Evolutionary conservation across 139 green algal genomes (phyloP).

Genomic region (Chlamydomonas urium): DNA sequence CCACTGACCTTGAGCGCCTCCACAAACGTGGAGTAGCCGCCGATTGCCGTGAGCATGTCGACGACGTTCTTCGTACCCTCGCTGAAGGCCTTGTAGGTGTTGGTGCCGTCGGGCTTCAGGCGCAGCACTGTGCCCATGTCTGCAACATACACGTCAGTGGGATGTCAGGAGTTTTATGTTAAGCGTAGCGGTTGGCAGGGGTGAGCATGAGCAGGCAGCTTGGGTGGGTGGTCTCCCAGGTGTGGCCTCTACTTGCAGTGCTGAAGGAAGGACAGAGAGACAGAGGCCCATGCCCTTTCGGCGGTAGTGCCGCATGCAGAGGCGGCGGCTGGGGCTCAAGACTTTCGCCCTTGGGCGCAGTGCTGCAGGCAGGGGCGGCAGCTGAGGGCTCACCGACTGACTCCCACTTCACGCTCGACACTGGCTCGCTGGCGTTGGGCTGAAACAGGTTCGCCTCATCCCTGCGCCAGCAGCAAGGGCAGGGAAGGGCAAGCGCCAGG

Average conservation of each 20-base stretch:
- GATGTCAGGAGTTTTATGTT: too few species aligned
- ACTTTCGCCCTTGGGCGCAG: too few species aligned
- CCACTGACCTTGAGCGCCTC: conserved; percentile 43
- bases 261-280: too few species aligned
- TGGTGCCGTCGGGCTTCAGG: conserved; percentile 20
- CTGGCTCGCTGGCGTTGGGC: conserved; percentile 10
- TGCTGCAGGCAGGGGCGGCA: too few species aligned
- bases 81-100: conserved; percentile 23
- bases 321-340: too few species aligned
- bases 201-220: neutral
- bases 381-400: too few species aligned
- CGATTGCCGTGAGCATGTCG: conserved; percentile 36
- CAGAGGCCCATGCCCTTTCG: too few species aligned
- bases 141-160: neutral
- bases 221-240: too few species aligned
- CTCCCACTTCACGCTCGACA: conserved; percentile 27
- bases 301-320: too few species aligned
- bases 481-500: neutral
- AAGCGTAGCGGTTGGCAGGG: too few species aligned
- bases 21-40: conserved; percentile 44
- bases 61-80: conserved; percentile 35
- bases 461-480: conserved; percentile 11
- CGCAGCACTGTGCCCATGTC: conserved; percentile 15
- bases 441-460: conserved; percentile 42
- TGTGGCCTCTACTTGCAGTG: too few species aligned